Evolutionary conservation across 2,329 filamentous ascomycete species (phyloP).

Genomic region (Dactylellina sp.): DNA sequence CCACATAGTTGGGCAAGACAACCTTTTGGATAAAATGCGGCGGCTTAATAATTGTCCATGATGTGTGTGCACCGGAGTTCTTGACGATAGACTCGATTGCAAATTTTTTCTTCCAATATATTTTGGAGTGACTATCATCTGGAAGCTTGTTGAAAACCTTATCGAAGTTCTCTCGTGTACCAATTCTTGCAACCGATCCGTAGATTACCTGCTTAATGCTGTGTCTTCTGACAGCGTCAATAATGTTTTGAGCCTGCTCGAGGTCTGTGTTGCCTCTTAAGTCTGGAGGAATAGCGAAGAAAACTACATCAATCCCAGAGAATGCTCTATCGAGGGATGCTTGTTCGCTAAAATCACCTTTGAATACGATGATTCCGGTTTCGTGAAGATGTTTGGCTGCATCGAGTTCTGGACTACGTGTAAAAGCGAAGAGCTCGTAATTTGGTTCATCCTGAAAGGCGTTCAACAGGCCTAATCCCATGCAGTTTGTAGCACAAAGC

Average conservation of each 20-base stretch:
- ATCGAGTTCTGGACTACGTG: constrained; percentile 15
- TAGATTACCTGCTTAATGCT: constrained; percentile 39
- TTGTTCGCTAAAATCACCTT: constrained; percentile 30
- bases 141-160: constrained; percentile 12
- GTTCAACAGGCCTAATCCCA: constrained; percentile 23
- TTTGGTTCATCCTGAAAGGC: constrained; percentile 16
- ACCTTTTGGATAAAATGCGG: constrained; percentile 35
- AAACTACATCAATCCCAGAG: constrained; percentile 24
- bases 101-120: constrained; percentile 22
- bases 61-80: constrained; percentile 15
- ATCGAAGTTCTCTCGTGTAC: constrained; percentile 17
- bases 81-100: constrained; percentile 20
- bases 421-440: constrained; percentile 27
- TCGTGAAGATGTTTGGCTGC: constrained; percentile 15
- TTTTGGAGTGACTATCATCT: constrained; percentile 7
- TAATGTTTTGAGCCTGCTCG: constrained; percentile 23
- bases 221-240: constrained; percentile 7
- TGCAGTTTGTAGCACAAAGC: constrained; percentile 18
- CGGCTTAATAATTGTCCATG: constrained; percentile 25
- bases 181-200: constrained; percentile 11
- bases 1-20: constrained; percentile 12
- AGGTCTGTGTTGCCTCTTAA: constrained; percentile 30
- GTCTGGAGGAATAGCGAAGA: constrained; percentile 33
- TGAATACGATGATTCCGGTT: constrained; percentile 21
- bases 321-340: constrained; percentile 32